A percentile compares a stretch with the other conserved stretches of the same genome.
Evolutionary conservation across 345 rosid genomes (phyloP).

Genomic region (Camelina neglecta): DNA sequence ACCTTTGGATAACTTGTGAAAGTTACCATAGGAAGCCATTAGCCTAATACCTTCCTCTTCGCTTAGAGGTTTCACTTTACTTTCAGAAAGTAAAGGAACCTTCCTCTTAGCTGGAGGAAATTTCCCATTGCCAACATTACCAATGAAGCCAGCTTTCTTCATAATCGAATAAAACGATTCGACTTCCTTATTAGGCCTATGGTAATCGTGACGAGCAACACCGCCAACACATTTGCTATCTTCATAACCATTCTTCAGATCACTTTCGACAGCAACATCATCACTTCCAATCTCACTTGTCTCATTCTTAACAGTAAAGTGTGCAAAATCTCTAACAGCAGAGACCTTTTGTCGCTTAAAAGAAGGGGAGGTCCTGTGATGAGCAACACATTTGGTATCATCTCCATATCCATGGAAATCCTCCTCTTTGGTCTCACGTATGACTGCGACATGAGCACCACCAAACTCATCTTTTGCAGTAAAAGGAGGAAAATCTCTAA

Average conservation of each 20-base stretch:
- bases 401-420: background rate
- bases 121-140: background rate
- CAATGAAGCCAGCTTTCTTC: constrained; percentile 30
- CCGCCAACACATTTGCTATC: background rate
- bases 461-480: background rate
- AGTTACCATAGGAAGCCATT: background rate
- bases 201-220: background rate
- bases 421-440: background rate
- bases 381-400: background rate
- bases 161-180: constrained; percentile 15
- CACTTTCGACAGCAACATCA: background rate
- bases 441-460: background rate
- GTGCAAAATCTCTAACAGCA: background rate
- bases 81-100: background rate
- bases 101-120: background rate
- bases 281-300: background rate
- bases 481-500: background rate
- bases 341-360: background rate
- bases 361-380: background rate
- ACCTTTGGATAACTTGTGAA: no score
- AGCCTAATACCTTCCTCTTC: constrained; percentile 11
- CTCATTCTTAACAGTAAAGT: background rate
- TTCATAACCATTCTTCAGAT: background rate
- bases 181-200: background rate
- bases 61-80: constrained; percentile 28